Evolutionary conservation across 129 eudicot genomes (phyloP), one percentile per base, ranked within the genome.

Genomic region (Pulicaria dysenterica): DNA sequence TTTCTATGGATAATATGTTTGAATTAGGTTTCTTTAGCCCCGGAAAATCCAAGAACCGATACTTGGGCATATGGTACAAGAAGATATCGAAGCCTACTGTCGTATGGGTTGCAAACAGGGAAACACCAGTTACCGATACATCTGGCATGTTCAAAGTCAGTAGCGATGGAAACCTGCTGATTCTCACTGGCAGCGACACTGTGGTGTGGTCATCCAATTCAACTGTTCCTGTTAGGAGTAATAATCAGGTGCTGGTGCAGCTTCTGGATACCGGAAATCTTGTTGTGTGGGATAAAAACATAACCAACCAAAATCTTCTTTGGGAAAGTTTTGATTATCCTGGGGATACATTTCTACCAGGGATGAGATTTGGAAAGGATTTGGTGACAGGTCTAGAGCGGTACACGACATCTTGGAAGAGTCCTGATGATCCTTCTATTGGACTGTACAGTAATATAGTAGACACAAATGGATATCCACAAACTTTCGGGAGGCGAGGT

Each of bases 21-120:
- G 68, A 78, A 70, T 15, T 78, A 2, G 82, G 82, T 0, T 70
- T 78, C 44, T 78, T 77, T 40, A 72, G 73, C 4, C 82, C 80
- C 1, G 38, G 43, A 2, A 40, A 58, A 0, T 57, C 69, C 9
- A 53, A 58, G 15, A 71, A 71, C n/a, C 51, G 82, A 2, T 78
- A 70, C 45, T 4, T 71, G 6, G 82, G 73, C 3, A 78, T 78
- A 42, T 71, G 82, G 82, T 71, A 54, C 82, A 78, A 78, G 54
- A 78, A 56, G 42, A 78, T 78, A n/a, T 54, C 82, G 39, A 41
- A 31, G 0, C n/a, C 39, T 13, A 80, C 84, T 1, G 67, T 70
- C 2, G 78, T 73, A 6, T 73, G 78, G 78, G 70, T 73, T 9
- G 51, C 78, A 14, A 73, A 73, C 42, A 64, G 70, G n/a, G 78